Conservation (phyloP, 2,329 filamentous ascomycete species). For the Trichoderma asperellum region DNA sequence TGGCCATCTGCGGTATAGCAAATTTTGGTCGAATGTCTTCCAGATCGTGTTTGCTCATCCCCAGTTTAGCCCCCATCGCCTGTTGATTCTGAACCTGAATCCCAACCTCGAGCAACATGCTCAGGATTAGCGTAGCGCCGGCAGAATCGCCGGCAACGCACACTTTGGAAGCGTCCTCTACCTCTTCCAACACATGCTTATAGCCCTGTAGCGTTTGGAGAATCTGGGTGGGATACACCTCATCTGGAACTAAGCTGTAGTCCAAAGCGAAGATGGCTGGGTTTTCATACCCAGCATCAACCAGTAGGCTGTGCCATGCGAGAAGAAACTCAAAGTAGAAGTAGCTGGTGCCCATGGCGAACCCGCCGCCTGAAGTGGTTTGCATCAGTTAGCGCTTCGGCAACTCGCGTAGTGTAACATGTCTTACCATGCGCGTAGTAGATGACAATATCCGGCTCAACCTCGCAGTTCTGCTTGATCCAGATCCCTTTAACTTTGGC, state of each 20-base stretch:
- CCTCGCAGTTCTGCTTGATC: constrained; percentile 64
- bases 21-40: constrained; percentile 32
- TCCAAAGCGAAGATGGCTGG: constrained; percentile 80
- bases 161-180: constrained; percentile 62
- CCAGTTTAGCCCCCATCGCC: constrained; percentile 29
- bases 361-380: constrained; percentile 67
- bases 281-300: constrained; percentile 68
- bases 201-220: constrained; percentile 72
- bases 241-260: constrained; percentile 78
- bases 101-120: constrained; percentile 70
- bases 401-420: not conserved
- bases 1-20: constrained; percentile 56
- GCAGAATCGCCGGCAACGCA: constrained; percentile 80
- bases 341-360: constrained; percentile 78
- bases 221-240: constrained; percentile 72
- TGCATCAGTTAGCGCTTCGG: constrained; percentile 10
- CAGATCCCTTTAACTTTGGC: constrained; percentile 66
- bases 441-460: constrained; percentile 73
- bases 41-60: constrained; percentile 29
- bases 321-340: constrained; percentile 87
- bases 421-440: constrained; percentile 77
- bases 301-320: constrained; percentile 69
- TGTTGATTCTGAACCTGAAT: constrained; percentile 36
- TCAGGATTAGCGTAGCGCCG: constrained; percentile 73
- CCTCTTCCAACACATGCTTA: constrained; percentile 65